phyloP scores from a whole-genome alignment of 139 green algal genomes.

The Micractinium sp. region DNA sequence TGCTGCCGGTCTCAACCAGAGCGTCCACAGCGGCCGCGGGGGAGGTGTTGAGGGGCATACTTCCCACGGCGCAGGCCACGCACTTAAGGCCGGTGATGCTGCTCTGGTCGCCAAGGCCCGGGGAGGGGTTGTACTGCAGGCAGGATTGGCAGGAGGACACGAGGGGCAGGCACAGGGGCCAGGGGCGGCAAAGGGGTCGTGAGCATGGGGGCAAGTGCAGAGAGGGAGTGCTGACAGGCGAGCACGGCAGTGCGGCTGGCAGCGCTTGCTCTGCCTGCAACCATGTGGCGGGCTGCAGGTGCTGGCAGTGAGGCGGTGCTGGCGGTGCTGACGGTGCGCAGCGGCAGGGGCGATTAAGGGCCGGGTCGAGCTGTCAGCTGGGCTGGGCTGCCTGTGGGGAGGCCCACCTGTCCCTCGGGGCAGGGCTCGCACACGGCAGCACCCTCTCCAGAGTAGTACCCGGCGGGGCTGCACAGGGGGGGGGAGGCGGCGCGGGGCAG shows the following conservation, averaged over 20 bases:
- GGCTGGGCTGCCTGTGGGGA: too few relatives aligned
- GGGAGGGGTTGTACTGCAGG: not conserved
- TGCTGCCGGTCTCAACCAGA: not conserved
- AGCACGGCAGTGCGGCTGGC: not conserved
- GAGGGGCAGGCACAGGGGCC: not conserved
- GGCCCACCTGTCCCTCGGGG: not conserved
- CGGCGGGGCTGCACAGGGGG: not conserved
- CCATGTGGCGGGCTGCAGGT: too few relatives aligned
- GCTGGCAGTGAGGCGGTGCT: too few relatives aligned
- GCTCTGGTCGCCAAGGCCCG: not conserved
- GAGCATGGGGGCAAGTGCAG: not conserved
- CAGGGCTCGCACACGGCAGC: not conserved
- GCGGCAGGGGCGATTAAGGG: too few relatives aligned
- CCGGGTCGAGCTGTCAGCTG: too few relatives aligned
- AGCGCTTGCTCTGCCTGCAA: not conserved
- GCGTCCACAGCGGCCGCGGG: not conserved
- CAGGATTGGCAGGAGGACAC: not conserved
- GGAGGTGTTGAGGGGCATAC: not conserved
- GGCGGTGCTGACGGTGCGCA: too few relatives aligned
- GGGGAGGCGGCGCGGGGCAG: too few relatives aligned
- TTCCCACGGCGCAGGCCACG: not conserved
- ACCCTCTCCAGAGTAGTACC: not conserved
- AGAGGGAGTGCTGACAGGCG: not conserved
- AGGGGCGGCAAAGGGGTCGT: not conserved
- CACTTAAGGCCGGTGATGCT: not conserved